A percentile compares a stretch with the other conserved stretches of the same genome.
Evolutionary conservation across 495 filamentous ascomycete genomes (phyloP).

Genomic region (Penicillium diatomitis): DNA sequence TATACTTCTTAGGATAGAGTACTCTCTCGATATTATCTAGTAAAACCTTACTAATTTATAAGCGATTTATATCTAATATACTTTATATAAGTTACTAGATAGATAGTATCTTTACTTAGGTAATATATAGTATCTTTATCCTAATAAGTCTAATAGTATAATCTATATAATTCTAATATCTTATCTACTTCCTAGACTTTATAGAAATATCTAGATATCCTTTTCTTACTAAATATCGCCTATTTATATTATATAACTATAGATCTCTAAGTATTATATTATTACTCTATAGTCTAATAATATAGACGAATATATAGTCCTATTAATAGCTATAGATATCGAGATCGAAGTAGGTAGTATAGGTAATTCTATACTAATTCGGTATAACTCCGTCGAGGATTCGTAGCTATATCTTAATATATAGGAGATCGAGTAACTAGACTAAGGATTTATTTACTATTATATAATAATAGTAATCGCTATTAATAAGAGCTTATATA

Average conservation of each 20-base stretch:
- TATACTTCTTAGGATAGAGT: neutral
- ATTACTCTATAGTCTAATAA: slow-evolving; percentile 1
- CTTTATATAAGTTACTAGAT: neutral
- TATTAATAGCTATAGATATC: neutral
- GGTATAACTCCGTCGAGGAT: neutral
- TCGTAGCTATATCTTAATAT: too few species aligned
- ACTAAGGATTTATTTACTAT: too few species aligned
- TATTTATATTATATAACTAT: neutral
- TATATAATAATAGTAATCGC: too few species aligned
- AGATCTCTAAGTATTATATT: slow-evolving; percentile 1
- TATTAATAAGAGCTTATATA: too few species aligned
- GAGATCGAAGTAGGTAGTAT: neutral
- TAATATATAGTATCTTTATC: neutral
- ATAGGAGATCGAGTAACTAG: too few species aligned
- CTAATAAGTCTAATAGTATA: neutral
- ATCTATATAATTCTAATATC: neutral
- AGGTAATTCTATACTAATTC: neutral
- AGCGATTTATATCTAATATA: neutral
- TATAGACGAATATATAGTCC: neutral
- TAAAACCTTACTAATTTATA: neutral
- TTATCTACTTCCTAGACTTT: neutral
- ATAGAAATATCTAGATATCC: neutral
- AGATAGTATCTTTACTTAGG: neutral
- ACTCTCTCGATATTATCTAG: neutral
- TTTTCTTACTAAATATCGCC: neutral